phyloP scores from a whole-genome alignment of 2,329 filamentous ascomycete species.

The Fusarium sp. region DNA sequence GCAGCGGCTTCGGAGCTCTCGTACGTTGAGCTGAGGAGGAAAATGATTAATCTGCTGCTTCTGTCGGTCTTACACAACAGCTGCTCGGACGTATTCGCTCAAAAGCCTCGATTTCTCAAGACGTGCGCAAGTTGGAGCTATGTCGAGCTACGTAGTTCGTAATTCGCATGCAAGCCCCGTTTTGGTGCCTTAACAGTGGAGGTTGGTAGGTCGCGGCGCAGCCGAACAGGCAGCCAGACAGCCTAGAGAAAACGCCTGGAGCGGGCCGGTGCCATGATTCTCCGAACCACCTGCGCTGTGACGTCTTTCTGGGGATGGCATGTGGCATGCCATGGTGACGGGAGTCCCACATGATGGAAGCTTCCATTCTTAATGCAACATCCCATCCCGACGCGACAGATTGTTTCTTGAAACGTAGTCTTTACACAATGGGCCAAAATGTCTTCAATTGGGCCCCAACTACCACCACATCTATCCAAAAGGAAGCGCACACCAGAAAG shows the following conservation, averaged over 20 bases:
- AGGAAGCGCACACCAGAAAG: constrained; percentile 65
- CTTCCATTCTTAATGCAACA: constrained; percentile 22
- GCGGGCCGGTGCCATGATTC: constrained; percentile 43
- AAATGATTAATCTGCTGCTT: background rate
- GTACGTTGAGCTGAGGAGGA: background rate
- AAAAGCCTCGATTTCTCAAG: constrained; percentile 18
- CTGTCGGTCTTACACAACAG: background rate
- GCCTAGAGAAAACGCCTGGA: background rate
- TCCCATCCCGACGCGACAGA: constrained; percentile 13
- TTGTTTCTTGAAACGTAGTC: constrained; percentile 9
- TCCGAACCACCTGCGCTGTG: constrained; percentile 40
- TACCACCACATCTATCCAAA: constrained; percentile 76
- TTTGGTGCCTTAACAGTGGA: constrained; percentile 32
- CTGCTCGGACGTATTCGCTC: background rate
- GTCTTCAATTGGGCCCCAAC: constrained; percentile 76
- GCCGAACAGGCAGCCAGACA: constrained; percentile 21
- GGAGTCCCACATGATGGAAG: constrained; percentile 27
- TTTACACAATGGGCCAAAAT: constrained; percentile 54
- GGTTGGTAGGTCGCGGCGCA: constrained; percentile 37
- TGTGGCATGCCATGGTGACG: constrained; percentile 25
- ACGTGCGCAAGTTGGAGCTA: constrained; percentile 38
- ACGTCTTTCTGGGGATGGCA: constrained; percentile 39
- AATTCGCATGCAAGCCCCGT: constrained; percentile 40
- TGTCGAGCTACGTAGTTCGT: constrained; percentile 42
- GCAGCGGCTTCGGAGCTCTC: constrained; percentile 4